Percentiles rank a stretch among this genome's conserved stretches.
These are phyloP conservation scores for Candida ipomoeae DNA, from an alignment of 805 yeast genomes.

Conservation along the genomic window DNA sequence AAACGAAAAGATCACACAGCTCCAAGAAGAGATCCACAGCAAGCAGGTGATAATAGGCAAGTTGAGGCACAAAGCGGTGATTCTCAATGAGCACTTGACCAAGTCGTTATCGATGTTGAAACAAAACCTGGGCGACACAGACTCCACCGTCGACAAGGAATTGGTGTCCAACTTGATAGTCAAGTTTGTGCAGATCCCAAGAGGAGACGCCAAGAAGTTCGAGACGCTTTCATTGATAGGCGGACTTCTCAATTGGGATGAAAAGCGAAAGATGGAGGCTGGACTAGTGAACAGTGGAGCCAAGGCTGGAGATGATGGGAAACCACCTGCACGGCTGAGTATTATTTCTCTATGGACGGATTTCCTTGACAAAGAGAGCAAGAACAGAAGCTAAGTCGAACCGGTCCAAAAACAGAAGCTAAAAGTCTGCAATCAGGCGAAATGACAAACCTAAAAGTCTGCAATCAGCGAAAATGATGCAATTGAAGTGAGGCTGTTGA, in stretches of 20 bases:
- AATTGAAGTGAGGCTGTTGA: too few relatives aligned
- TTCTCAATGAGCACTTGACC: constrained; percentile 90
- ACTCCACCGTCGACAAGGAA: constrained; percentile 81
- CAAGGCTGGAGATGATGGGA: constrained; percentile 18
- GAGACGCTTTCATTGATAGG: constrained; percentile 85
- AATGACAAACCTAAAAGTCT: too few relatives aligned
- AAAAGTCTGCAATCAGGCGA: too few relatives aligned
- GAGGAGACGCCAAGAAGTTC: constrained; percentile 92
- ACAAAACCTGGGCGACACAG: constrained; percentile 54
- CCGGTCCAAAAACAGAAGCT: too few relatives aligned
- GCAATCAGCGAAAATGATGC: too few relatives aligned
- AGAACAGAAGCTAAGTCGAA: background rate
- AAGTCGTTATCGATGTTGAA: constrained; percentile 84
- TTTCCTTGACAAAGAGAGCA: constrained; percentile 67
- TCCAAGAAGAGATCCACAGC: constrained; percentile 51
- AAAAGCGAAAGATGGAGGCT: constrained; percentile 67
- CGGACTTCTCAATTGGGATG: constrained; percentile 85
- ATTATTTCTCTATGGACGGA: constrained; percentile 80
- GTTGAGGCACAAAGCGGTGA: constrained; percentile 89
- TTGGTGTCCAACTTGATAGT: constrained; percentile 80
- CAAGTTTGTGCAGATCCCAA: constrained; percentile 78
- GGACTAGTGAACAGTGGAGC: constrained; percentile 49
- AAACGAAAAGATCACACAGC: constrained; percentile 36
- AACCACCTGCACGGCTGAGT: constrained; percentile 39
- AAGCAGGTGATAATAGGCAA: constrained; percentile 83